Percentiles rank a stretch among this genome's conserved stretches.
phyloP scores from a whole-genome alignment of 2,329 filamentous ascomycete genomes.

The Torrubiella hemipterigena region DNA sequence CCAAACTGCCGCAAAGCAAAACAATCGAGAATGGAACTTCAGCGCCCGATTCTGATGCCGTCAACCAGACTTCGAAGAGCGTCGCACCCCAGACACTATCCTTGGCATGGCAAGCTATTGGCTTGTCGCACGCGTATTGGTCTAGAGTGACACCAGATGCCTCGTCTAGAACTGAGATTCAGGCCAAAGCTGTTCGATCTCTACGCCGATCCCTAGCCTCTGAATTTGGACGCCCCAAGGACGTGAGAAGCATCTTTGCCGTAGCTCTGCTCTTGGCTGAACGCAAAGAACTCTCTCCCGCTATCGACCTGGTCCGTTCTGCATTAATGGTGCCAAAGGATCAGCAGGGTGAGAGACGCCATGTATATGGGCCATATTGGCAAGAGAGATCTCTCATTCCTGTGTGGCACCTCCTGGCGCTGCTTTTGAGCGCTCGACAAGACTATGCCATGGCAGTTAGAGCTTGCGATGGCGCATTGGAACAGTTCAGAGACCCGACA shows the following conservation, averaged over 20 bases:
- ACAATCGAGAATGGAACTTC: constrained; percentile 15
- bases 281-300: constrained; percentile 64
- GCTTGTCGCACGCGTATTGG: constrained; percentile 78
- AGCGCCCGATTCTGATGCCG: constrained; percentile 17
- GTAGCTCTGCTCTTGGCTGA: constrained; percentile 81
- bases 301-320: constrained; percentile 71
- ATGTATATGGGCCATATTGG: constrained; percentile 39
- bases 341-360: constrained; percentile 28
- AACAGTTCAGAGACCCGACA: constrained; percentile 66
- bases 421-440: constrained; percentile 76
- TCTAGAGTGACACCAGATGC: constrained; percentile 70
- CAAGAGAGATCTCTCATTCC: constrained; percentile 59
- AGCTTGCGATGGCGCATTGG: constrained; percentile 82
- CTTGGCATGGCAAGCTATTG: constrained; percentile 71
- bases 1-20: constrained; percentile 36
- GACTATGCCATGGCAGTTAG: constrained; percentile 71
- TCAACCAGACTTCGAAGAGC: constrained; percentile 20
- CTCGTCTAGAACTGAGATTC: constrained; percentile 57
- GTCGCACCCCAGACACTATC: constrained; percentile 53
- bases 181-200: constrained; percentile 64
- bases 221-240: constrained; percentile 51
- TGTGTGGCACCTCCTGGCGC: constrained; percentile 80
- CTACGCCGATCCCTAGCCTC: constrained; percentile 62
- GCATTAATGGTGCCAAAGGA: constrained; percentile 53
- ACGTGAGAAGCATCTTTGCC: constrained; percentile 68